Conservation (phyloP, 1,284 basidiomycete genomes). For the Ceratobasidium sp. region DNA sequence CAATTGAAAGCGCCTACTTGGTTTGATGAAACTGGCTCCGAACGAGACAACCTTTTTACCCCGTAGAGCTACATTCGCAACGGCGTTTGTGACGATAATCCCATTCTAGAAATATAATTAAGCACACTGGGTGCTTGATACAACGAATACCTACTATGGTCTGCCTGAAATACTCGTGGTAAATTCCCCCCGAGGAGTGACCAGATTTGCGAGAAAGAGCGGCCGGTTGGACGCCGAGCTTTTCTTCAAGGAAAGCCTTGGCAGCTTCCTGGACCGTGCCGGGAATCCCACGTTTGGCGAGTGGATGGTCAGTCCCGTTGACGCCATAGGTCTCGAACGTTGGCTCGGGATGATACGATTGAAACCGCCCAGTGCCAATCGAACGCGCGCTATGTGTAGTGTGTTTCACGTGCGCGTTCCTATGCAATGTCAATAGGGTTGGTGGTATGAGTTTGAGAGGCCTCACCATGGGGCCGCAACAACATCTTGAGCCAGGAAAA, state of each 20-base stretch:
- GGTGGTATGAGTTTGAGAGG: neutral
- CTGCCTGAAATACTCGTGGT: conserved; percentile 55
- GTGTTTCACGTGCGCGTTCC: neutral
- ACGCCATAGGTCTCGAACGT: conserved; percentile 1
- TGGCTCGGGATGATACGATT: neutral
- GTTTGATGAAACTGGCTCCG: conserved; percentile 59
- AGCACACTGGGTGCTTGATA: neutral
- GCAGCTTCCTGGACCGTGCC: conserved; percentile 48
- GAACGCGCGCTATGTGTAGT: neutral
- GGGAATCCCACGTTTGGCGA: conserved; percentile 35
- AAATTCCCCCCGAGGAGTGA: conserved; percentile 47
- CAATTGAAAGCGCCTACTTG: conserved; percentile 6
- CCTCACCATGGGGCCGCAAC: neutral
- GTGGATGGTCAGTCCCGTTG: neutral
- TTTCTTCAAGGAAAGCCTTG: conserved; percentile 49
- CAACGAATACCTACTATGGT: conserved; percentile 47
- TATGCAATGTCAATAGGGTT: neutral
- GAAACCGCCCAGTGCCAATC: neutral
- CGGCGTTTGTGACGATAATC: conserved; percentile 57
- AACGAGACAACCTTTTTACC: conserved; percentile 56
- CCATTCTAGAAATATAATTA: conserved; percentile 49
- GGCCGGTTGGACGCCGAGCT: conserved; percentile 47
- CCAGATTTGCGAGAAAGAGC: conserved; percentile 51
- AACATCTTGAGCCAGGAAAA: neutral
- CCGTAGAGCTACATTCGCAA: conserved; percentile 56